Percentiles rank a stretch among this genome's conserved stretches.
Conservation (phyloP, 768 basidiomycete species). For the Auriscalpium orientale region DNA sequence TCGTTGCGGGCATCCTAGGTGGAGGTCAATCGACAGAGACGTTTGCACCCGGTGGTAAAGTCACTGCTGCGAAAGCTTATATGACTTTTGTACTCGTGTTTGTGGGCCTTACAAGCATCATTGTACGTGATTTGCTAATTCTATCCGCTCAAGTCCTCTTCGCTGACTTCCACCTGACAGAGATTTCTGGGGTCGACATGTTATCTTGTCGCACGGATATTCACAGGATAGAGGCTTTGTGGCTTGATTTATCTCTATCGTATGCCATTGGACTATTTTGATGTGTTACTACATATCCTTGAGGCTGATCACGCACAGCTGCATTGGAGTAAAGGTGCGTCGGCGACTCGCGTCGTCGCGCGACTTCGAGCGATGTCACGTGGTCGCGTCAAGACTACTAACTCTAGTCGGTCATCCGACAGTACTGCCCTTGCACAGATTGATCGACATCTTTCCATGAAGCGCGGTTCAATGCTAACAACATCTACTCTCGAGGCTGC, state of each 20-base stretch:
- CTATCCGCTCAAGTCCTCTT: slow-evolving; percentile 13
- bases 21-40: slow-evolving; percentile 52
- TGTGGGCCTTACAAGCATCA: slow-evolving; percentile 69
- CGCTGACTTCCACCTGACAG: slow-evolving; percentile 22
- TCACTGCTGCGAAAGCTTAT: slow-evolving; percentile 63
- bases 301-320: too few species aligned
- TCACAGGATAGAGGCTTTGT: slow-evolving; percentile 34
- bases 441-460: too few species aligned
- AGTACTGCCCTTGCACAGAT: too few species aligned
- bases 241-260: background rate
- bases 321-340: too few species aligned
- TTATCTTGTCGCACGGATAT: slow-evolving; percentile 42
- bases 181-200: slow-evolving; percentile 53
- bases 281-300: too few species aligned
- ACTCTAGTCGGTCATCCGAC: too few species aligned
- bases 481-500: too few species aligned
- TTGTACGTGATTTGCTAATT: slow-evolving; percentile 29
- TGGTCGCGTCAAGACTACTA: too few species aligned
- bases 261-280: too few species aligned
- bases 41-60: slow-evolving; percentile 40
- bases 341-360: too few species aligned
- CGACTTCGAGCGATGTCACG: too few species aligned
- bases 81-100: slow-evolving; percentile 76
- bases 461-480: too few species aligned
- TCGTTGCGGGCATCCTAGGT: slow-evolving; percentile 62